These are phyloP conservation scores for Panus rudis DNA, from an alignment of 768 basidiomycete genomes.

Conservation along the genomic window DNA sequence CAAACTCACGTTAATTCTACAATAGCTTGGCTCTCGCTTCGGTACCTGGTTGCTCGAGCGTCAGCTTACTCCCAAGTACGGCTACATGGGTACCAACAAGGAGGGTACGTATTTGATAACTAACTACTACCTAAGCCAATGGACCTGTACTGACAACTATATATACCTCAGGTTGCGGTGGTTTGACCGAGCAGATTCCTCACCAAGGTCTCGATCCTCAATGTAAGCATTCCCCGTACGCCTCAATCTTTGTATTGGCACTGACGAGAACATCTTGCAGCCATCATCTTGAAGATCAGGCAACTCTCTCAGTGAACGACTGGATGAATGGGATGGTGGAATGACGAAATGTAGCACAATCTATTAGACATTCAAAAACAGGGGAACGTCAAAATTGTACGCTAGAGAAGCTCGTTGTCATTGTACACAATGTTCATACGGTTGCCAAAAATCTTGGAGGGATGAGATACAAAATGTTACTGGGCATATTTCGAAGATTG, in stretches of 20 bases:
- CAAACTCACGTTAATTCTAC: not conserved
- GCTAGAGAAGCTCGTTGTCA: too few species aligned
- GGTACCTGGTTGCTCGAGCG: constrained; percentile 87
- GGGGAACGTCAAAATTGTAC: too few species aligned
- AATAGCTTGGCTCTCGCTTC: constrained; percentile 67
- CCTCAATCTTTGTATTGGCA: not conserved
- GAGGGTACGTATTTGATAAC: constrained; percentile 32
- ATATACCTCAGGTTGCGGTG: constrained; percentile 53
- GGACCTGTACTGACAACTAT: constrained; percentile 13
- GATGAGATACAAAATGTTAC: too few species aligned
- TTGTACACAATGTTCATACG: too few species aligned
- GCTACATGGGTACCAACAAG: constrained; percentile 73
- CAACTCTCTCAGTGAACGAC: constrained; percentile 27
- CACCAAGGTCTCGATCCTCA: constrained; percentile 75
- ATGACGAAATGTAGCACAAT: too few species aligned
- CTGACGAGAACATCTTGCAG: constrained; percentile 17
- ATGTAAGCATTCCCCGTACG: constrained; percentile 41
- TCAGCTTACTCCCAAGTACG: constrained; percentile 70
- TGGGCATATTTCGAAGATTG: too few species aligned
- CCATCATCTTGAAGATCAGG: constrained; percentile 41
- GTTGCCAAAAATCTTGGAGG: too few species aligned
- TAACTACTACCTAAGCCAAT: not conserved
- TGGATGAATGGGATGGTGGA: too few species aligned
- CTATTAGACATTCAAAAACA: too few species aligned
- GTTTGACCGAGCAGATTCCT: constrained; percentile 80